Evolutionary conservation across 2,329 filamentous ascomycete genomes (phyloP).

Genomic region (Calonectria hawksworthii): DNA sequence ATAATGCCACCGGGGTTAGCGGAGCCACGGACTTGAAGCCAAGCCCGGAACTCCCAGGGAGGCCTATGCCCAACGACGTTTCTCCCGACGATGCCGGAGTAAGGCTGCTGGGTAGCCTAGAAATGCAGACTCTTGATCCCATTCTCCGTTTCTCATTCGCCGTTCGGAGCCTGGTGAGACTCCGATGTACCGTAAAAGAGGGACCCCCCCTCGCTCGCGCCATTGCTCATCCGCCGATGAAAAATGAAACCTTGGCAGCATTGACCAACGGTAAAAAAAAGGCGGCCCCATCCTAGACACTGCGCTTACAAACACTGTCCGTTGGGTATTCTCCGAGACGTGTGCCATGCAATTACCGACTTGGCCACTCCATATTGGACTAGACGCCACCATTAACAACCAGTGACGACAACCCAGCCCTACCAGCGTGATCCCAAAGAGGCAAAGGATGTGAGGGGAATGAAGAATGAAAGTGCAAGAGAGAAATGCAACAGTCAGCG

Average conservation of each 20-base stretch:
- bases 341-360: conserved; percentile 1
- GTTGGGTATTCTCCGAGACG: background rate
- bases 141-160: background rate
- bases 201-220: background rate
- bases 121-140: background rate
- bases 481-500: background rate
- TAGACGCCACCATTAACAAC: background rate
- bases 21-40: background rate
- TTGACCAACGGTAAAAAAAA: conserved; percentile 4
- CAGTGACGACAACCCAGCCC: background rate
- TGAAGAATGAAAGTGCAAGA: background rate
- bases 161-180: background rate
- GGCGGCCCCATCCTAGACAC: background rate
- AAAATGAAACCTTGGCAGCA: conserved; percentile 3
- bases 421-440: background rate
- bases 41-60: background rate
- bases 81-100: background rate
- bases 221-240: background rate
- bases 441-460: background rate
- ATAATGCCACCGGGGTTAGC: background rate
- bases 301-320: background rate
- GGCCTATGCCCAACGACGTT: background rate
- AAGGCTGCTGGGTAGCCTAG: background rate
- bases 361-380: background rate
- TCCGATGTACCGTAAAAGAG: background rate